phyloP scores from a whole-genome alignment of 139 green algal genomes.

The Deuterostichococcus epilithicus region DNA sequence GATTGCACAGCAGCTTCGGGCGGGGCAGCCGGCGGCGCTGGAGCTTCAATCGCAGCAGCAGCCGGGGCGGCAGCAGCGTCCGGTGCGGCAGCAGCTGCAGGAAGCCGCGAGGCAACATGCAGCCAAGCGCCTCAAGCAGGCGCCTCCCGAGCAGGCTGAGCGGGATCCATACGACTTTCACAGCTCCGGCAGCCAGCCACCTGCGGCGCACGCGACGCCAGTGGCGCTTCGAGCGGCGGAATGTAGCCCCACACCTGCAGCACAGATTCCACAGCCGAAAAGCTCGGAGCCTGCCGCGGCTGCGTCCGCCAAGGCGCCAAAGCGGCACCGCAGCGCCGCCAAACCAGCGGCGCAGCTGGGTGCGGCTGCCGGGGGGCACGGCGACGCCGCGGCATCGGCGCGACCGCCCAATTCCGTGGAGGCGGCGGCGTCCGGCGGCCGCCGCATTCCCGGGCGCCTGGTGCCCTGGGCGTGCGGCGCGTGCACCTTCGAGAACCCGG shows the following conservation, averaged over 20 bases:
- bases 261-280: too few species aligned
- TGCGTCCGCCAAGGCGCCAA: not conserved
- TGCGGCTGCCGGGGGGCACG: conserved; percentile 27
- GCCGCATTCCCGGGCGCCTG: conserved; percentile 32
- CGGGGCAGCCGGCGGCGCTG: too few species aligned
- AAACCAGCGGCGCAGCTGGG: conserved; percentile 14
- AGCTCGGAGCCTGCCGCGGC: not conserved
- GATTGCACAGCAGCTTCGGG: too few species aligned
- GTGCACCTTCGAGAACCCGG: conserved; percentile 41
- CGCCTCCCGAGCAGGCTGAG: not conserved
- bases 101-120: not conserved
- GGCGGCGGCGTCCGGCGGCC: conserved; percentile 9
- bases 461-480: conserved; percentile 31
- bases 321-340: not conserved
- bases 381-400: conserved; percentile 21
- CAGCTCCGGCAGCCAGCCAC: not conserved
- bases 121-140: not conserved
- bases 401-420: conserved; percentile 19
- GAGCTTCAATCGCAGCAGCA: too few species aligned
- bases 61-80: too few species aligned
- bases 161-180: not conserved
- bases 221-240: not conserved
- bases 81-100: conserved; percentile 4
- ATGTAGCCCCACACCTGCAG: too few species aligned
- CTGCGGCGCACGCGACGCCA: not conserved